These are phyloP conservation scores for Candida ascalaphidarum DNA, from an alignment of 805 yeast species.

Conservation along the genomic window DNA sequence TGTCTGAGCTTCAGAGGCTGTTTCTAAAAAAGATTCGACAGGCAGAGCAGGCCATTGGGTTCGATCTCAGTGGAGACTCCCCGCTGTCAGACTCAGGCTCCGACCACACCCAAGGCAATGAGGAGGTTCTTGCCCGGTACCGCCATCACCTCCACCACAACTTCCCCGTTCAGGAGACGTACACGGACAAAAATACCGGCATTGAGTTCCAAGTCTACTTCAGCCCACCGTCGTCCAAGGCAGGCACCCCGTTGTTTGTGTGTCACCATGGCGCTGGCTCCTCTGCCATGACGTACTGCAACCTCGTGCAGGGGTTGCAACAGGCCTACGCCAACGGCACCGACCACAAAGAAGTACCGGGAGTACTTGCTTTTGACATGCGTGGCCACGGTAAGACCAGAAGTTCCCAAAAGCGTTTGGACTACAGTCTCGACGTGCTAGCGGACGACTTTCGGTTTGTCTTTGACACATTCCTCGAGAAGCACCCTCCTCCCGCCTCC, in stretches of 20 bases:
- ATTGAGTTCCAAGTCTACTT: constrained; percentile 41
- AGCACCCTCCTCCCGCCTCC: constrained; percentile 11
- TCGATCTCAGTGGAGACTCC: not conserved
- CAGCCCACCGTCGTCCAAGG: constrained; percentile 37
- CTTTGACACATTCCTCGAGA: constrained; percentile 25
- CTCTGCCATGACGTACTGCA: constrained; percentile 68
- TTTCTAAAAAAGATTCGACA: constrained; percentile 2
- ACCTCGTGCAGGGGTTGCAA: constrained; percentile 30
- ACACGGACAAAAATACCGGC: constrained; percentile 5
- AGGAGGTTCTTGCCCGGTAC: no score
- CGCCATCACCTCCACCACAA: constrained; percentile 5
- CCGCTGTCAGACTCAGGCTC: no score
- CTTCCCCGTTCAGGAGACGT: constrained; percentile 12
- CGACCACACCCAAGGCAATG: no score
- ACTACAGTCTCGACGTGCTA: constrained; percentile 41
- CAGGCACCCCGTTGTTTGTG: constrained; percentile 49
- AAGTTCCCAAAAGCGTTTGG: constrained; percentile 7
- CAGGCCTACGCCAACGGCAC: not conserved
- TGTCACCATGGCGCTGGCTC: constrained; percentile 97
- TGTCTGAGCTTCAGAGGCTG: constrained; percentile 9
- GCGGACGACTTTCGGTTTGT: constrained; percentile 50
- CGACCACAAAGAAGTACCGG: constrained; percentile 35
- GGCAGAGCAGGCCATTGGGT: not conserved
- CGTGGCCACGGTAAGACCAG: constrained; percentile 75
- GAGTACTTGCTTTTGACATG: constrained; percentile 60